A percentile compares a stretch with the other conserved stretches of the same genome.
These are phyloP conservation scores for Cyclostephanos tholiformis DNA, from an alignment of 108 stramenopile genomes.

Conservation along the genomic window DNA sequence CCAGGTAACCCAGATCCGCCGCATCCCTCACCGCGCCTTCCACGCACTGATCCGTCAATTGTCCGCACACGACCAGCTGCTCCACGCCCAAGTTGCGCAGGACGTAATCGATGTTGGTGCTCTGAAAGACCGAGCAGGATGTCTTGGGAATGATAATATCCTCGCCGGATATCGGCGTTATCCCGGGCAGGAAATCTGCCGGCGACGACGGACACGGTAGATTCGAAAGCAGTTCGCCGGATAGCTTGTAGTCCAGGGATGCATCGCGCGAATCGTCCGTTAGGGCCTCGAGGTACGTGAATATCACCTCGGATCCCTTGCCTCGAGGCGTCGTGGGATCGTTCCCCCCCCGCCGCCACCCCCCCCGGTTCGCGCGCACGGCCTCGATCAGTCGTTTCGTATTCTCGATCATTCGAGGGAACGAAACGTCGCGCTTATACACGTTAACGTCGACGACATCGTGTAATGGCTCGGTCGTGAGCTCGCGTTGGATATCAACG, in stretches of 20 bases:
- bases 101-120: conserved; percentile 73
- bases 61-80: conserved; percentile 71
- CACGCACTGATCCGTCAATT: conserved; percentile 83
- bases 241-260: conserved; percentile 73
- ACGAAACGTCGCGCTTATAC: conserved; percentile 43
- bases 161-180: conserved; percentile 54
- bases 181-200: conserved; percentile 42
- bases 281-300: conserved; percentile 66
- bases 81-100: conserved; percentile 63
- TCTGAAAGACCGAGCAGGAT: conserved; percentile 69
- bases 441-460: conserved; percentile 12
- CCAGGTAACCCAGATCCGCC: conserved; percentile 77
- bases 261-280: conserved; percentile 71
- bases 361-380: conserved; percentile 52
- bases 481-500: conserved; percentile 69
- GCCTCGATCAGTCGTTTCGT: conserved; percentile 46
- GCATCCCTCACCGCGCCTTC: conserved; percentile 78
- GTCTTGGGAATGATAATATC: conserved; percentile 75
- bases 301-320: conserved; percentile 72
- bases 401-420: conserved; percentile 63
- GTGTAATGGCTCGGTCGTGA: conserved; percentile 33
- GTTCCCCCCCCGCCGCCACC: conserved; percentile 31
- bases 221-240: conserved; percentile 52
- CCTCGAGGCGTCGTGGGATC: no score
- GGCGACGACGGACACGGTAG: conserved; percentile 49